phyloP scores from a whole-genome alignment of 108 stramenopile genomes.

The Seminavis robusta region DNA sequence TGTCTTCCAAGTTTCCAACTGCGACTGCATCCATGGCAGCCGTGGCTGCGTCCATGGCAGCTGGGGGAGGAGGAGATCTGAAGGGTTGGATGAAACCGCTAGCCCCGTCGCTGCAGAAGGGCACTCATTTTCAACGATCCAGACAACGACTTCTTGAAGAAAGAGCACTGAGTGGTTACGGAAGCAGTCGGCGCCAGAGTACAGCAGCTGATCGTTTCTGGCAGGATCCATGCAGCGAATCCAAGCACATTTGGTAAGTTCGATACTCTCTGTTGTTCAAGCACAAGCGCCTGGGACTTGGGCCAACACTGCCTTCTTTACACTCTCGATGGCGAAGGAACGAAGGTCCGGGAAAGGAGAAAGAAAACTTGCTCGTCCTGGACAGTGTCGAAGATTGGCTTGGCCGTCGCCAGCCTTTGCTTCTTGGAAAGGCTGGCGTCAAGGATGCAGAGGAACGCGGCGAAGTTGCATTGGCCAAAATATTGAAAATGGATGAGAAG shows the following conservation, averaged over 20 bases:
- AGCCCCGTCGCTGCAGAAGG: slow-evolving; percentile 67
- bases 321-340: slow-evolving; percentile 19
- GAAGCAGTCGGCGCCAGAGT: neutral
- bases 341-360: slow-evolving; percentile 63
- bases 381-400: slow-evolving; percentile 82
- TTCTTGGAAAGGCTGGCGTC: slow-evolving; percentile 81
- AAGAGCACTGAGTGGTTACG: slow-evolving; percentile 21
- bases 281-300: neutral
- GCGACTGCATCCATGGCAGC: slow-evolving; percentile 44
- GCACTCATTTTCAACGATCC: slow-evolving; percentile 16
- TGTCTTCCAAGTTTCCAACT: neutral
- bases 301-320: neutral
- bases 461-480: slow-evolving; percentile 69
- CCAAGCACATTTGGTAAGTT: slow-evolving; percentile 65
- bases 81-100: slow-evolving; percentile 57
- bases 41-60: slow-evolving; percentile 27
- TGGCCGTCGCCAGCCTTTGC: slow-evolving; percentile 59
- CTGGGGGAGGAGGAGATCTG: slow-evolving; percentile 7
- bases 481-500: slow-evolving; percentile 47
- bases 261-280: neutral
- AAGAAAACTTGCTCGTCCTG: slow-evolving; percentile 64
- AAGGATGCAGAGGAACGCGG: slow-evolving; percentile 66
- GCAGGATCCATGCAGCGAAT: slow-evolving; percentile 34
- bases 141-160: slow-evolving; percentile 50
- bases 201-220: slow-evolving; percentile 18